Evolutionary conservation across 345 rosid species (phyloP), one percentile per base, ranked within the genome.

Genomic region (Eucalyptus curtisii): DNA sequence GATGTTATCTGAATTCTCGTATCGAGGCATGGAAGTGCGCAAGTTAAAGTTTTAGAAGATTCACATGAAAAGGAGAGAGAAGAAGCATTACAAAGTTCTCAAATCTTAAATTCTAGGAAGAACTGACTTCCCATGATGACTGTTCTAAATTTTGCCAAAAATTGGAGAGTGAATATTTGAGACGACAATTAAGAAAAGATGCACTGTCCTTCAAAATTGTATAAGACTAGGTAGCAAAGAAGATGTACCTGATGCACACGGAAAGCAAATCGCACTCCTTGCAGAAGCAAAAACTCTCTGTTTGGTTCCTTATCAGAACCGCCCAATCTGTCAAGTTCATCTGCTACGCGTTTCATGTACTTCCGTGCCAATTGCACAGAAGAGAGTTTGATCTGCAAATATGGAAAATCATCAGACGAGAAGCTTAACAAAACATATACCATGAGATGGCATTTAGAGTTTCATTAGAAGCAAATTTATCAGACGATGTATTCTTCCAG

Each of bases 181-280:
- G 81, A 87, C 7, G 8, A 42, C 85, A 30, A 47, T 55, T 14
- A 53, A 37, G 30, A 68, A 50, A 88, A n/a, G 31, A 49, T 49
- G 86, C 80, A 55, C 59, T 80, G 64, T 53, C 68, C 16, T 22
- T 52, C 37, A 88, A 12, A 66, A 27, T 16, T 16, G 16, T n/a
- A 86, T 25, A 48, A 55, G 59, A 53, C 49, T 44, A 48, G 88
- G 86, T 25, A 49, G 40, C 45, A 57, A 42, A 42, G 86, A 64
- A 14, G 52, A 79, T 40, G 66, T 93, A 97, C 99, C 98, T 98
- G 98, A 91, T 98, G 99, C 88, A 96, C 98, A 90, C 98, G 98
- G 92, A 98, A 98, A 19, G 99, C 99, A 37, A 98, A 98, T 6
- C 98, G 97, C 44, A 97, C 96, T 17, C 99, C 99, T 94, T 98